Base-by-base conservation (phyloP, 2,329 filamentous ascomycete genomes). In the Teratosphaeriaceae sp. region DNA sequence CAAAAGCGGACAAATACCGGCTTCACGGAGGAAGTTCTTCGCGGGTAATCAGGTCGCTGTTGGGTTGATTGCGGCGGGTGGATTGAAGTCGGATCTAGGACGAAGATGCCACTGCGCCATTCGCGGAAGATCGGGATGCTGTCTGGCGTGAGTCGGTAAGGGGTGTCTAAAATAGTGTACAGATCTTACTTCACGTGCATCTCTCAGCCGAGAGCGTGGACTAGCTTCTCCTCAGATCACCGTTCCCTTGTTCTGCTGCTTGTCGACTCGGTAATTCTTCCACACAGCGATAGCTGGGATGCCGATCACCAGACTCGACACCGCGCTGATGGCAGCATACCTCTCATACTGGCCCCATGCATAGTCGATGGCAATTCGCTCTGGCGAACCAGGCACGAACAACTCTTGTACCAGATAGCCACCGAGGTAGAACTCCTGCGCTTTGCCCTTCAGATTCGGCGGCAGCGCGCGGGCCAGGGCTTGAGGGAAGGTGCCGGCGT, bases 291-390 rank as follows among this genome's bases (percentile, higher is more conserved):
- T 45, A 23, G 42, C 46, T 4, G 54, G 42, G 19, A 59, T 49
- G 2, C 45, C 48, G 3, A 53, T 41, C n/a, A 43, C 45, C 31
- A 57, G 46, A 15, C 54, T 33, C 15, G 43, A 43, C n/a, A 53
- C 54, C 9, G 44, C 43, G 12, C 49, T 47, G 20, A 58, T 52
- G 35, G 49, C 41, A 44, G 53, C 53, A 23, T 49, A 48, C 36
- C 45, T 47, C 42, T 56, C 49, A 20, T 50, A 48, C 24, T 53
- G 22, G 1, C 41, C 48, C 46, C 76, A 76, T 0, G 72, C 58
- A 37, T 62, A 46, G 31, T 71, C 65, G 43, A 74, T 72, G 2
- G 63, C 73, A 13, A 60, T 48, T 13, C 73, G 59, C 18, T 62
- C 65, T 0, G 64, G 60, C 11, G 57, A 69, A 8, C 69, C 66